These are phyloP conservation scores for Xanthoconium purpureum DNA, from an alignment of 768 basidiomycete genomes.

Conservation along the genomic window DNA sequence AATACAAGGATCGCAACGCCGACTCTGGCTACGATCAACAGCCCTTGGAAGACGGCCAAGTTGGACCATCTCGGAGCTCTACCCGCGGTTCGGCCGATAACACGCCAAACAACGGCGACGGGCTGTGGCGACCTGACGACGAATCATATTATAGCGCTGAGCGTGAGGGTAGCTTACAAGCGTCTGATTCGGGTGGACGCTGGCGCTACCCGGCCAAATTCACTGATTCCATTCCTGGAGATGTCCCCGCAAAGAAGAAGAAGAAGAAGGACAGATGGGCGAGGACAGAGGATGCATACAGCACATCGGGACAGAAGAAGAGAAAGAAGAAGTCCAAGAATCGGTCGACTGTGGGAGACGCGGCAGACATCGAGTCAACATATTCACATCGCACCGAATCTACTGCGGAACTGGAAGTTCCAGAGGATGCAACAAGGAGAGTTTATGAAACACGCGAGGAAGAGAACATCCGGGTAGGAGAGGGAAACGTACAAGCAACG, in stretches of 20 bases:
- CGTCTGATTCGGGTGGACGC: conserved; percentile 41
- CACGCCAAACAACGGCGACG: conserved; percentile 36
- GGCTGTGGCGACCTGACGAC: conserved; percentile 72
- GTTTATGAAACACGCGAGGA: conserved; percentile 44
- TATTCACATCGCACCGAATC: conserved; percentile 35
- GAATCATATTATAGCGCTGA: conserved; percentile 65
- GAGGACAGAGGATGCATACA: conserved; percentile 81
- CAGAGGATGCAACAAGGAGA: conserved; percentile 74
- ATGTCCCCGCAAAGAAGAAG: conserved; percentile 51
- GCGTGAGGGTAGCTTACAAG: conserved; percentile 36
- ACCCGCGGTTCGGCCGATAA: conserved; percentile 12
- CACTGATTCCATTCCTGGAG: conserved; percentile 49
- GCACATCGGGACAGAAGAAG: conserved; percentile 45
- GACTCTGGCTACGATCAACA: conserved; percentile 68
- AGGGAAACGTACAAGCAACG: conserved; percentile 15
- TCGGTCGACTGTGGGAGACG: conserved; percentile 41
- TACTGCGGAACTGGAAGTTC: conserved; percentile 45
- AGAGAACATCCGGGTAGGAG: conserved; percentile 5
- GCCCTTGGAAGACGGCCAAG: conserved; percentile 79
- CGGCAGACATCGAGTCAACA: conserved; percentile 28
- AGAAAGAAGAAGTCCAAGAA: conserved; percentile 63
- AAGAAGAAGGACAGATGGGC: conserved; percentile 87
- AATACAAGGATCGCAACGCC: conserved; percentile 80
- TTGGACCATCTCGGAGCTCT: conserved; percentile 17
- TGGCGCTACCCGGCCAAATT: conserved; percentile 91